Percentiles rank a stretch among this genome's conserved stretches.
Evolutionary conservation across 805 yeast species (phyloP).

Genomic region (Starmerella roubikii): DNA sequence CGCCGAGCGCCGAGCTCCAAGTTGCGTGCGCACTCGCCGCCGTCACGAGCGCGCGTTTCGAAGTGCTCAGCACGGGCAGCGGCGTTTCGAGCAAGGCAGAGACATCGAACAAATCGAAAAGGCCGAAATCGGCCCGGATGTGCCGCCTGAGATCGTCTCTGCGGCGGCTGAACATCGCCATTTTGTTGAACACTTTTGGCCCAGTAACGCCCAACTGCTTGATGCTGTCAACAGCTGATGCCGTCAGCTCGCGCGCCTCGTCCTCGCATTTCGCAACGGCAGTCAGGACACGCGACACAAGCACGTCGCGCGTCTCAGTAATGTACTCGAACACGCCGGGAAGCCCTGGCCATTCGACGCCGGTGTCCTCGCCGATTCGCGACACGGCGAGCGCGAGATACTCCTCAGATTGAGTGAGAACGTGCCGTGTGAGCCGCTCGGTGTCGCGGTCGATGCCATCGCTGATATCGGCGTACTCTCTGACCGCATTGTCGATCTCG

Average conservation of each 20-base stretch:
- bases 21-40: constrained; percentile 12
- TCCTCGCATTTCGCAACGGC: constrained; percentile 55
- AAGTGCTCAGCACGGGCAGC: constrained; percentile 17
- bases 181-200: constrained; percentile 37
- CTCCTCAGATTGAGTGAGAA: constrained; percentile 47
- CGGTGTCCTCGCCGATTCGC: constrained; percentile 37
- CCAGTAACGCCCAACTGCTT: constrained; percentile 46
- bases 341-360: constrained; percentile 48
- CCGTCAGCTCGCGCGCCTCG: constrained; percentile 50
- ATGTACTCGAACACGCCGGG: constrained; percentile 59
- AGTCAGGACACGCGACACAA: constrained; percentile 51
- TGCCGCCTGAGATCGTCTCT: constrained; percentile 48
- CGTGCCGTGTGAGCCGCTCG: constrained; percentile 44
- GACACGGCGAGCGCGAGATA: constrained; percentile 40
- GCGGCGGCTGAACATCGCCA: constrained; percentile 70
- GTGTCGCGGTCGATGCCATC: constrained; percentile 48
- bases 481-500: constrained; percentile 40
- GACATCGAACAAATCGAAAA: constrained; percentile 72
- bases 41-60: constrained; percentile 12
- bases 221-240: constrained; percentile 46
- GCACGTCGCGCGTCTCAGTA: constrained; percentile 47
- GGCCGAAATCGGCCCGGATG: constrained; percentile 44
- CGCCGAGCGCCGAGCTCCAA: constrained; percentile 11
- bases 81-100: constrained; percentile 29
- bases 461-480: constrained; percentile 39